Evolutionary conservation across 2,329 filamentous ascomycete genomes (phyloP), one percentile per base, ranked within the genome.

Genomic region (Phaeosphaeriaceae sp.): DNA sequence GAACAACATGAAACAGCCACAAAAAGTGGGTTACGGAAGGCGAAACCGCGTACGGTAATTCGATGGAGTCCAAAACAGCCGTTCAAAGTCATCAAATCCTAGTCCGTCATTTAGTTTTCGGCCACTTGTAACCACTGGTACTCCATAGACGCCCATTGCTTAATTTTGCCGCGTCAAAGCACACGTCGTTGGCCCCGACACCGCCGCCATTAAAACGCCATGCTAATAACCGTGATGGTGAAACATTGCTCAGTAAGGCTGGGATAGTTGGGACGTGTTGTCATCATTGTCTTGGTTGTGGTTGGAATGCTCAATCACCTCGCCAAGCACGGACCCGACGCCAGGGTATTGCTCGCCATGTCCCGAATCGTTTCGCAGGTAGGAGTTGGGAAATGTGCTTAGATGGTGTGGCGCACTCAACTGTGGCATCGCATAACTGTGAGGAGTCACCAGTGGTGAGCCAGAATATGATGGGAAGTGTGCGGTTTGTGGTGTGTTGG

Each of bases 341-440:
- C 65, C 63, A 17, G 68, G 63, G 46, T 74, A 74, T 43, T 67
- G 64, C 2, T 74, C 71, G 38, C 58, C 64, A 30, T 72, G 67
- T 15, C 58, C 58, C 15, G 66, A 65, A 33, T 74, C 67, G 42
- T 69, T 72, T 47, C 72, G 64, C 36, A 74, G 55, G 50, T 73
- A 74, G 15, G 70, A 70, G 54, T 65, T 72, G 23, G 67, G 59
- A 46, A 75, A 75, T 3, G 58, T 56, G 15, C 70, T 68, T 15
- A 76, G 61, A 50, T 74, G 72, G 53, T 76, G 72, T 8, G 73
- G 73, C 29, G 73, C 73, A 46, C 72, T 74, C 52, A 74, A 54
- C 47, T 74, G 68, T 33, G 68, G 66, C 66, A 74, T 70, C 1
- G 66, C 61, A 39, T 62, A 72, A 47, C 64, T 70, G 40, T 71